Percentiles rank a stretch among this genome's conserved stretches.
These are phyloP conservation scores for Atkinsonella hypoxylon DNA, from an alignment of 2,329 filamentous ascomycete species.

Conservation along the genomic window DNA sequence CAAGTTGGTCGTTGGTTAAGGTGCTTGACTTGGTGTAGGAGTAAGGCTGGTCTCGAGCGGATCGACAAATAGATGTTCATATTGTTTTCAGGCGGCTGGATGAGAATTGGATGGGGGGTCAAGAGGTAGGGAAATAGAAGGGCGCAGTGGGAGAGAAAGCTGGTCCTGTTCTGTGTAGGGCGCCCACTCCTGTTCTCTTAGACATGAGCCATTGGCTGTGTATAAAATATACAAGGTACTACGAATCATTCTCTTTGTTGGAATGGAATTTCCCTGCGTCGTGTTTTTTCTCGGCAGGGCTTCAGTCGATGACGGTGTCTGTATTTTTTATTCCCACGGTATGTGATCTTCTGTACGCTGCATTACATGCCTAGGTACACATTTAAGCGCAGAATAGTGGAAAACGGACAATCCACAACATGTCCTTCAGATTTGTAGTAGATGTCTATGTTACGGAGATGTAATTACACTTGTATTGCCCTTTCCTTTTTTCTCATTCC, in stretches of 20 bases:
- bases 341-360: neutral
- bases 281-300: neutral
- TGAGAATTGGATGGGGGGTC: conserved; percentile 10
- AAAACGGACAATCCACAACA: neutral
- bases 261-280: too few species aligned
- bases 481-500: neutral
- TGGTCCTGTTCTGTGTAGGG: conserved; percentile 11
- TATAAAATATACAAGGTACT: conserved; percentile 26
- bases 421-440: neutral
- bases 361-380: neutral
- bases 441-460: neutral
- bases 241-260: conserved; percentile 7
- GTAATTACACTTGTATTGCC: neutral
- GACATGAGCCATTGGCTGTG: conserved; percentile 24
- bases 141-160: neutral
- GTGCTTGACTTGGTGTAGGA: conserved; percentile 10
- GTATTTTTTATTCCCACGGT: neutral
- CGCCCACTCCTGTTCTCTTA: conserved; percentile 20
- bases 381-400: neutral
- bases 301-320: neutral
- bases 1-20: conserved; percentile 86
- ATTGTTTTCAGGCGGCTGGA: neutral
- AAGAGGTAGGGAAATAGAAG: conserved; percentile 7
- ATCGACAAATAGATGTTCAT: conserved; percentile 8
- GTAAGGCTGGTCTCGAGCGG: conserved; percentile 6